Evolutionary conservation across 108 stramenopile species (phyloP).

Genomic region (Cyclotella cryptica): DNA sequence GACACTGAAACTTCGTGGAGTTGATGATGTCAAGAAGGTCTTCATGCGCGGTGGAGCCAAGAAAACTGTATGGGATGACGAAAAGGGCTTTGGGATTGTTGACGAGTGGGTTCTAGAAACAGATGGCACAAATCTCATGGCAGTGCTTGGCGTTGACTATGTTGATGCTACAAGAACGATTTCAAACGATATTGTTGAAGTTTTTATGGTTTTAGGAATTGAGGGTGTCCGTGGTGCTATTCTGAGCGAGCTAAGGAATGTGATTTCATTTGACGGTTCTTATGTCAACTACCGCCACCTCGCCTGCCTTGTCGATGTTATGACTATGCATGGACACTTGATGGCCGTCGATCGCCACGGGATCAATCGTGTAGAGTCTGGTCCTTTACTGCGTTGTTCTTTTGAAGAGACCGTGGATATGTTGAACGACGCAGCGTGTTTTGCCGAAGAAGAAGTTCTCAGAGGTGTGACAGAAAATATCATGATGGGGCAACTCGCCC

Average conservation of each 20-base stretch:
- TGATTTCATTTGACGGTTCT: conserved; percentile 96
- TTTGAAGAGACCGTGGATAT: conserved; percentile 99
- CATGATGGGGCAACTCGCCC: conserved; percentile 96
- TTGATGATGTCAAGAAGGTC: conserved; percentile 94
- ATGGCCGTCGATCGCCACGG: conserved; percentile 99
- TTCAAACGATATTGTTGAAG: conserved; percentile 97
- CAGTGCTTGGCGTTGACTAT: conserved; percentile 91
- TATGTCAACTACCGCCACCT: conserved; percentile 99
- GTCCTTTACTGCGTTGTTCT: conserved; percentile 93
- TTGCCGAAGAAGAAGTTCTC: conserved; percentile 93
- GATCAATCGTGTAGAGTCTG: conserved; percentile 97
- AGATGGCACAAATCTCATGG: conserved; percentile 97
- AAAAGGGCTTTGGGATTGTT: conserved; percentile 78
- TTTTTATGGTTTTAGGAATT: conserved; percentile 94
- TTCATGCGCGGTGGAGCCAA: conserved; percentile 93
- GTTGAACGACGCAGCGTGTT: conserved; percentile 96
- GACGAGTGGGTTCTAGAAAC: conserved; percentile 98
- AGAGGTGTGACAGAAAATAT: conserved; percentile 98
- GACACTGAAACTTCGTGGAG: conserved; percentile 90
- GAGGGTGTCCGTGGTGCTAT: conserved; percentile 95
- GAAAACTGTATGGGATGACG: conserved; percentile 87
- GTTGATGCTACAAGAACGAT: conserved; percentile 94
- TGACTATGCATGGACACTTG: conserved; percentile 98
- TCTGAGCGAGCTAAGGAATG: conserved; percentile 85
- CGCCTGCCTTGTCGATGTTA: conserved; percentile 96